Conservation (phyloP, 1,284 basidiomycete species). For the Apiotrichum akiyoshidainum region DNA sequence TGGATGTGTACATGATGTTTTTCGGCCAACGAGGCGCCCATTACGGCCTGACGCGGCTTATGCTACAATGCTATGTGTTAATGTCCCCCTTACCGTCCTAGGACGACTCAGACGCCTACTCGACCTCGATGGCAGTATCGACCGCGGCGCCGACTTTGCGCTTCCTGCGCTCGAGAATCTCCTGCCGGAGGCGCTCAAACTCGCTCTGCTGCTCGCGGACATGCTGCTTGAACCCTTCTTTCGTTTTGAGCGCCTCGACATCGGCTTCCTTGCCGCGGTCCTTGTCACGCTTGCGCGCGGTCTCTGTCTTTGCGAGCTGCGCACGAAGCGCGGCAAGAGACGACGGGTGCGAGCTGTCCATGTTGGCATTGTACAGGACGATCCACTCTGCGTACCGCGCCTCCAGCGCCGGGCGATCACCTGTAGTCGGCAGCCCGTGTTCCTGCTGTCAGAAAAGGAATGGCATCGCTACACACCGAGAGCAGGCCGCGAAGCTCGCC, state of each 20-base stretch:
- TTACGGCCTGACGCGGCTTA: too few relatives aligned
- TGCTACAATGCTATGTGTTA: too few relatives aligned
- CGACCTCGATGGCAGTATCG: slow-evolving; percentile 43
- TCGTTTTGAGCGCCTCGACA: slow-evolving; percentile 32
- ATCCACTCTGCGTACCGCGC: slow-evolving; percentile 48
- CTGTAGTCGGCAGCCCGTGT: slow-evolving; percentile 38
- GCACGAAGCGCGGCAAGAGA: slow-evolving; percentile 41
- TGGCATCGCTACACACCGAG: slow-evolving; percentile 21
- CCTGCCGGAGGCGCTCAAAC: slow-evolving; percentile 40
- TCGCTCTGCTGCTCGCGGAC: slow-evolving; percentile 37
- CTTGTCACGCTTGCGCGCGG: slow-evolving; percentile 34
- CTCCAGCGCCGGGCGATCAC: slow-evolving; percentile 39
- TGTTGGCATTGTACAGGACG: slow-evolving; percentile 48
- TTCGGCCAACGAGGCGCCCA: too few relatives aligned
- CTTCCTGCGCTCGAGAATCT: slow-evolving; percentile 38
- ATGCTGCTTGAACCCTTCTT: slow-evolving; percentile 37
- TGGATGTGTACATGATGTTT: too few relatives aligned
- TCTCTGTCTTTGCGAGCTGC: slow-evolving; percentile 35
- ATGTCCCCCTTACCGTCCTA: too few relatives aligned
- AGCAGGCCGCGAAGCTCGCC: slow-evolving; percentile 39
- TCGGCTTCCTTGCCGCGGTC: slow-evolving; percentile 41
- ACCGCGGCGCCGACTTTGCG: slow-evolving; percentile 11
- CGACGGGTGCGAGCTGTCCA: slow-evolving; percentile 45
- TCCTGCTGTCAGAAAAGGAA: slow-evolving; percentile 21
- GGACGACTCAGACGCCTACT: slow-evolving; percentile 18